A percentile compares a stretch with the other conserved stretches of the same genome.
Conservation (phyloP, 805 yeast species). For the Lachancea kluyveri region DNA sequence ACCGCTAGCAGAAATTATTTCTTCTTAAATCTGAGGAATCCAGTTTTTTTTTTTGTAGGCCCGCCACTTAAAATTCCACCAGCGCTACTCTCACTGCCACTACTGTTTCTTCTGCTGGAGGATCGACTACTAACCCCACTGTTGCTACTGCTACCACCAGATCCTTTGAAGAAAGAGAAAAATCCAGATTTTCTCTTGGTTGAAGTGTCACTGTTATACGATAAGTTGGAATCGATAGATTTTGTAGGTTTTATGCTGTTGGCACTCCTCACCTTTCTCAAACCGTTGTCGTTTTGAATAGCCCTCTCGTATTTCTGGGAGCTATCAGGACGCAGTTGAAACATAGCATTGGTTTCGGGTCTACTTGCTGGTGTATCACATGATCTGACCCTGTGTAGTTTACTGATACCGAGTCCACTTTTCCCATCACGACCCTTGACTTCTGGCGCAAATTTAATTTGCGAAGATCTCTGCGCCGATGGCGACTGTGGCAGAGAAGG, state of each 20-base stretch:
- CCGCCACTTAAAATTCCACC: slow-evolving; percentile 2
- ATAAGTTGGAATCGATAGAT: slow-evolving; percentile 13
- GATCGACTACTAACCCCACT: slow-evolving; percentile 14
- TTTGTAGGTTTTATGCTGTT: slow-evolving; percentile 12
- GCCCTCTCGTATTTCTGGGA: slow-evolving; percentile 4
- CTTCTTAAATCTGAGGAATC: neutral
- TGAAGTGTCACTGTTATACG: slow-evolving; percentile 4
- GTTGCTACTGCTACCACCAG: slow-evolving; percentile 5
- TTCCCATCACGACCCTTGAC: slow-evolving; percentile 21
- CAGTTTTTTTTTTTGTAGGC: slow-evolving; percentile 1
- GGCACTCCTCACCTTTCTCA: slow-evolving; percentile 23
- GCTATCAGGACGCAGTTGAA: slow-evolving; percentile 5
- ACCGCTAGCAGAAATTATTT: no score
- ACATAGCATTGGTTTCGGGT: neutral
- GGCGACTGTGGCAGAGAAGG: slow-evolving; percentile 4
- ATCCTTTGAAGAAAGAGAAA: slow-evolving; percentile 15
- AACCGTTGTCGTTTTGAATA: slow-evolving; percentile 2
- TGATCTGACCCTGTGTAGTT: slow-evolving; percentile 7
- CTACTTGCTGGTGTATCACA: slow-evolving; percentile 5
- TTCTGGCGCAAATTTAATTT: slow-evolving; percentile 22
- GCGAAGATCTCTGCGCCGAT: slow-evolving; percentile 10
- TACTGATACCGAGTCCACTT: slow-evolving; percentile 13
- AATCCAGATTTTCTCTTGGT: slow-evolving; percentile 12
- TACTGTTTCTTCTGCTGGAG: slow-evolving; percentile 18
- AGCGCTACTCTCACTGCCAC: slow-evolving; percentile 11